Evolutionary conservation across 2,329 filamentous ascomycete species (phyloP).

Genomic region (Aureobasidium namibiae): DNA sequence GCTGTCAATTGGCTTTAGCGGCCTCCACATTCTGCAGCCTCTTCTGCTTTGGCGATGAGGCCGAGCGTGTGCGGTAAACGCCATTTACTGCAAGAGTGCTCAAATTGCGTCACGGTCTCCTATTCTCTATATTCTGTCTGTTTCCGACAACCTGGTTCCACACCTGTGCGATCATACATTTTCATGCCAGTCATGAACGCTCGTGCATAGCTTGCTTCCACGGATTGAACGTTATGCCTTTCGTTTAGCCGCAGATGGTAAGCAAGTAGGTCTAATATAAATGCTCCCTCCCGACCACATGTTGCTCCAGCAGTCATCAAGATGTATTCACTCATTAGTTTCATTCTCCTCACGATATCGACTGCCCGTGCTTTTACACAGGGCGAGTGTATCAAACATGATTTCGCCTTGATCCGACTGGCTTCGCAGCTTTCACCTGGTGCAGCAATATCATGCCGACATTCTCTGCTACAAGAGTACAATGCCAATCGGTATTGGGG

Average conservation of each 20-base stretch:
- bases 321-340: neutral
- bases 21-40: neutral
- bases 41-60: neutral
- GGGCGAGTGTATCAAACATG: conserved; percentile 13
- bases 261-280: neutral
- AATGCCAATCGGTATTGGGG: conserved; percentile 14
- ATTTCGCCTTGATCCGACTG: conserved; percentile 10
- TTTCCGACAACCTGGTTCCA: neutral
- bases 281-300: neutral
- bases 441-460: conserved; percentile 12
- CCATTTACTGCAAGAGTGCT: neutral
- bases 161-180: neutral
- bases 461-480: conserved; percentile 11
- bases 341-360: neutral
- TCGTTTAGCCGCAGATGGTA: neutral
- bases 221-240: neutral
- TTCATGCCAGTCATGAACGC: neutral
- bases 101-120: neutral
- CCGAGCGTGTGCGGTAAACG: neutral
- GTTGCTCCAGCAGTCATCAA: neutral
- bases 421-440: conserved; percentile 1
- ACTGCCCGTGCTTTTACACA: conserved; percentile 3
- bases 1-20: neutral
- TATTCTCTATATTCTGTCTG: neutral
- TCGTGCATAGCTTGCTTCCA: neutral